Conservation (phyloP, 495 filamentous ascomycete species). For the Neurospora sp. region DNA sequence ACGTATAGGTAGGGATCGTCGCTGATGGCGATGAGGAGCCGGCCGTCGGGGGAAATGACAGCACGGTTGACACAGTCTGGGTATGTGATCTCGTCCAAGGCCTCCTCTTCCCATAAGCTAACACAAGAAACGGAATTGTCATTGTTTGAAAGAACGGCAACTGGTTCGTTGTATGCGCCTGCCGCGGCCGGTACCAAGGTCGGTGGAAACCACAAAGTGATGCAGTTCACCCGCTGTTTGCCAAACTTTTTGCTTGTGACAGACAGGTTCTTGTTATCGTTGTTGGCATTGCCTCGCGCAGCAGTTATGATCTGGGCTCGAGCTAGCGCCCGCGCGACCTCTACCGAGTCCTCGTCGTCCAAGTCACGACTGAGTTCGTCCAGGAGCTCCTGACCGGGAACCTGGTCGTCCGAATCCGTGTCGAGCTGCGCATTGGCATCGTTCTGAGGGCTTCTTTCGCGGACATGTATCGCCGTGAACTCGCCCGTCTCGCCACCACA, state of each 20-base stretch:
- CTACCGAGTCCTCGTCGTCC: slow-evolving; percentile 15
- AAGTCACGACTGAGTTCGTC: slow-evolving; percentile 25
- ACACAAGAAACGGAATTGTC: slow-evolving; percentile 78
- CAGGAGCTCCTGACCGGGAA: slow-evolving; percentile 34
- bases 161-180: slow-evolving; percentile 32
- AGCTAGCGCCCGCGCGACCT: not conserved
- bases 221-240: slow-evolving; percentile 44
- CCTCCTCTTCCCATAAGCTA: slow-evolving; percentile 42
- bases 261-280: slow-evolving; percentile 24
- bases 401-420: slow-evolving; percentile 46
- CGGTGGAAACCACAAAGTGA: slow-evolving; percentile 43
- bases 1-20: slow-evolving; percentile 79
- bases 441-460: slow-evolving; percentile 20
- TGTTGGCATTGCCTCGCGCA: slow-evolving; percentile 1
- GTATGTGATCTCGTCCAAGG: slow-evolving; percentile 58
- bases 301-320: slow-evolving; percentile 17
- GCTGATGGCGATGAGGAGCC: slow-evolving; percentile 70
- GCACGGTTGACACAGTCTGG: slow-evolving; percentile 84
- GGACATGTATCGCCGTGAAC: slow-evolving; percentile 66
- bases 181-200: slow-evolving; percentile 8
- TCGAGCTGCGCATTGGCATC: slow-evolving; percentile 27
- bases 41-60: slow-evolving; percentile 80
- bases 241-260: slow-evolving; percentile 34
- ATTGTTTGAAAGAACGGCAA: slow-evolving; percentile 61
- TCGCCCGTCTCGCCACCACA: slow-evolving; percentile 80